These are phyloP conservation scores for Omphalotus olearius DNA, from an alignment of 1,284 basidiomycete species.

Conservation along the genomic window DNA sequence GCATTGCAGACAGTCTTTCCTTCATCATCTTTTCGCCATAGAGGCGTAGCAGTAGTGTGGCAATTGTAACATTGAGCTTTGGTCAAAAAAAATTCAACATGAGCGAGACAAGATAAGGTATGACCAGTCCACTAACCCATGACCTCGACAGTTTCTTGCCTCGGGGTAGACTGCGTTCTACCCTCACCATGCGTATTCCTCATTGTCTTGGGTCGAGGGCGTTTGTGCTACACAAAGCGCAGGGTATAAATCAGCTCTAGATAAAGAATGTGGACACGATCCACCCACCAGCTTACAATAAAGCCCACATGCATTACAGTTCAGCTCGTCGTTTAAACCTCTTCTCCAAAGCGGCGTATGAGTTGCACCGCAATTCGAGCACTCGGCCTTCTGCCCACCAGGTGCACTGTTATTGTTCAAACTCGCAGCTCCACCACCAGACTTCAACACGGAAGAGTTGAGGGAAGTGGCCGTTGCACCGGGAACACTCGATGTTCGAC, in stretches of 20 bases:
- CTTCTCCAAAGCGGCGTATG: constrained; percentile 80
- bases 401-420: constrained; percentile 28
- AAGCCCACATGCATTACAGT: constrained; percentile 79
- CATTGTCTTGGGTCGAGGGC: constrained; percentile 81
- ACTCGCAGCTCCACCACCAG: constrained; percentile 12
- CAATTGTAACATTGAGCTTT: constrained; percentile 84
- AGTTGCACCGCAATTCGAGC: constrained; percentile 79
- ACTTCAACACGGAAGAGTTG: constrained; percentile 31
- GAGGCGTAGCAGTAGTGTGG: constrained; percentile 85
- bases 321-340: constrained; percentile 78
- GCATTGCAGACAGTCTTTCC: constrained; percentile 91
- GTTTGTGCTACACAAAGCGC: constrained; percentile 55
- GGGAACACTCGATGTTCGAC: constrained; percentile 46
- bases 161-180: constrained; percentile 54
- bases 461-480: constrained; percentile 57
- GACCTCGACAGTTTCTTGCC: constrained; percentile 52
- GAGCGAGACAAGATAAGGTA: constrained; percentile 13
- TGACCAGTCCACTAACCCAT: constrained; percentile 36
- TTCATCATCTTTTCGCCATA: constrained; percentile 89
- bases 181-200: constrained; percentile 67
- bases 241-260: neutral
- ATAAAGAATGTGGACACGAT: constrained; percentile 12
- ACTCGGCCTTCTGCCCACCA: constrained; percentile 79
- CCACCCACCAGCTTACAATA: constrained; percentile 71
- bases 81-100: constrained; percentile 22